Percentiles rank a stretch among this genome's conserved stretches.
Evolutionary conservation across 1,284 basidiomycete genomes (phyloP).

Genomic region (Grifola frondosa): DNA sequence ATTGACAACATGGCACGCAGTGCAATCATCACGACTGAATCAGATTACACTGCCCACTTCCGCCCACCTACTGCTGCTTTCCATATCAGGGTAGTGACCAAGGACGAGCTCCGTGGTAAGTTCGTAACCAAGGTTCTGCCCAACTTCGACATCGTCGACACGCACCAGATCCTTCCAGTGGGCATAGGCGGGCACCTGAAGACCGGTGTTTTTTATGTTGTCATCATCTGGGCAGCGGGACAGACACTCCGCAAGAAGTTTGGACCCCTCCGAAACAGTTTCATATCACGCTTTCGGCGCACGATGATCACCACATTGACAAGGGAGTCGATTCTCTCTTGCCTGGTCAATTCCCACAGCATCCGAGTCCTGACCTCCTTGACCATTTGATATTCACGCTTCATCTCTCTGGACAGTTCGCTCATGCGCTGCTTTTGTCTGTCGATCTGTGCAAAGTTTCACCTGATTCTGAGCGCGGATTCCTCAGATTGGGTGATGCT

Average conservation of each 20-base stretch:
- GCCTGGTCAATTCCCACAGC: conserved; percentile 29
- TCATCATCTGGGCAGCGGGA: conserved; percentile 56
- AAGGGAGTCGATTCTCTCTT: conserved; percentile 47
- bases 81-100: conserved; percentile 42
- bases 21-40: conserved; percentile 12
- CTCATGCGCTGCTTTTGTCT: conserved; percentile 36
- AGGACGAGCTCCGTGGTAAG: conserved; percentile 31
- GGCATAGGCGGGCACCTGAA: conserved; percentile 41
- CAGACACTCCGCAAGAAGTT: conserved; percentile 47
- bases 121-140: conserved; percentile 6
- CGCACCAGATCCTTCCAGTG: conserved; percentile 21
- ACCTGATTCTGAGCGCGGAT: conserved; percentile 45
- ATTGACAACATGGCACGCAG: conserved; percentile 33
- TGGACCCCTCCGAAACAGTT: conserved; percentile 52
- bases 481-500: conserved; percentile 50
- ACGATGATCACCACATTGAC: conserved; percentile 44
- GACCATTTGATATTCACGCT: conserved; percentile 52
- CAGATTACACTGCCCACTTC: conserved; percentile 6
- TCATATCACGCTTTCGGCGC: conserved; percentile 49
- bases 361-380: conserved; percentile 38
- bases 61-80: conserved; percentile 25
- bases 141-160: conserved; percentile 10
- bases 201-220: conserved; percentile 43
- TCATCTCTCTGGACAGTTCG: conserved; percentile 37
- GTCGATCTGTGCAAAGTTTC: conserved; percentile 31